Conservation (phyloP, 768 basidiomycete genomes). For the Suillus decipiens region DNA sequence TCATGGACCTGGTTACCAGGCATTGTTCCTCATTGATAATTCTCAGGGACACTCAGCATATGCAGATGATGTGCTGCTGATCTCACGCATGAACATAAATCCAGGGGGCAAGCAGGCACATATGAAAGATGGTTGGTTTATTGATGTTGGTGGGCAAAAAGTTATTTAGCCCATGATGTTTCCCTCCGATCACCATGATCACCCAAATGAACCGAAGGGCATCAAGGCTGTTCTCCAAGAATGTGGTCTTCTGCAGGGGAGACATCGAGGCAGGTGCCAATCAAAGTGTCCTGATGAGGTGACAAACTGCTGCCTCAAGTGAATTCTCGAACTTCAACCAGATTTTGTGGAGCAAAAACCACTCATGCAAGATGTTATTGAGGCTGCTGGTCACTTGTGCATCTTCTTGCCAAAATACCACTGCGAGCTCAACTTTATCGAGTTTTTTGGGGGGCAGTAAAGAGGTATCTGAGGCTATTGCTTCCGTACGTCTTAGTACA, state of each 20-base stretch:
- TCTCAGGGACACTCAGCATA: conserved; percentile 30
- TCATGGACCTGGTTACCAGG: conserved; percentile 26
- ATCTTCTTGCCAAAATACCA: conserved; percentile 32
- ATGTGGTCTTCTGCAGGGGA: conserved; percentile 22
- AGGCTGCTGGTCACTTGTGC: conserved; percentile 30
- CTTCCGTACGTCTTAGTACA: conserved; percentile 14
- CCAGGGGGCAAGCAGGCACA: conserved; percentile 25
- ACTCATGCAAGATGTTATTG: conserved; percentile 26
- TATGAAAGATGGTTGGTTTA: conserved; percentile 37
- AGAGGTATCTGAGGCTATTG: conserved; percentile 24
- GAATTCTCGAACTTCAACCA: conserved; percentile 27
- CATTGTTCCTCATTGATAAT: conserved; percentile 22
- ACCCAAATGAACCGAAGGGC: conserved; percentile 34
- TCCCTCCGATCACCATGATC: conserved; percentile 32
- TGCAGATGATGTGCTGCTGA: conserved; percentile 22
- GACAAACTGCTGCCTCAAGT: conserved; percentile 31
- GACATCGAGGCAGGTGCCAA: conserved; percentile 14
- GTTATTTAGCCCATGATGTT: conserved; percentile 36
- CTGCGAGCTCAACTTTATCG: conserved; percentile 28
- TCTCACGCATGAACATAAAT: conserved; percentile 25
- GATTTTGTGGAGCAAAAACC: conserved; percentile 29
- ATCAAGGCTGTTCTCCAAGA: conserved; percentile 33
- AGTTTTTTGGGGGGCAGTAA: conserved; percentile 32
- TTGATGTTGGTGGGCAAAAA: conserved; percentile 20
- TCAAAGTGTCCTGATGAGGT: conserved; percentile 1